Percentiles rank a stretch among this genome's conserved stretches.
Conservation (phyloP, 2,329 filamentous ascomycete species). For the Arthrobotrys entomopaga region DNA sequence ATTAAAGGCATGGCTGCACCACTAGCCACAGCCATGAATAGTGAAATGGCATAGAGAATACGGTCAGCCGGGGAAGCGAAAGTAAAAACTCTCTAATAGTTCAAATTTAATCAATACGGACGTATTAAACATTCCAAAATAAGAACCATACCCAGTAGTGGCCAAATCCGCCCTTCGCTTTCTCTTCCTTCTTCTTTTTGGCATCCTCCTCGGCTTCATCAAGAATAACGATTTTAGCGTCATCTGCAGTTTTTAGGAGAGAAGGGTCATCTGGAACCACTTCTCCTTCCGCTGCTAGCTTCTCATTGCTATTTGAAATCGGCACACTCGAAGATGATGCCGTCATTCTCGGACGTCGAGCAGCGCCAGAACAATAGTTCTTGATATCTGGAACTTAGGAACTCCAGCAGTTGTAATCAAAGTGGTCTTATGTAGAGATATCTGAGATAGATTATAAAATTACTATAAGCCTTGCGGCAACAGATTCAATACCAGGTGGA, state of each 20-base stretch:
- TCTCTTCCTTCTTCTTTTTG: conserved; percentile 35
- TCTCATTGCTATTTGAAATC: conserved; percentile 1
- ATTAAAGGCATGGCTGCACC: conserved; percentile 48
- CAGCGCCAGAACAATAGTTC: background rate
- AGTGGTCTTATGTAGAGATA: too few species aligned
- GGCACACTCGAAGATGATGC: conserved; percentile 10
- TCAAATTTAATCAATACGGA: background rate
- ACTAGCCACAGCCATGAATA: conserved; percentile 40
- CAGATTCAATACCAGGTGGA: background rate
- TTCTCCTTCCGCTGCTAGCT: conserved; percentile 11
- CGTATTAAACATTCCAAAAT: background rate
- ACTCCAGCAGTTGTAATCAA: too few species aligned
- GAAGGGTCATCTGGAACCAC: background rate
- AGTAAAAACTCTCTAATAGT: conserved; percentile 31
- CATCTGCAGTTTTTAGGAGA: conserved; percentile 9
- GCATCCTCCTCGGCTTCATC: conserved; percentile 40
- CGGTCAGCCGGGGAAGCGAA: conserved; percentile 29
- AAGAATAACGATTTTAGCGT: conserved; percentile 29
- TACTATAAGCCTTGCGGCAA: too few species aligned
- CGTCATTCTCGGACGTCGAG: conserved; percentile 26
- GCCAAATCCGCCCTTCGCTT: conserved; percentile 39
- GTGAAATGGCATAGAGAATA: conserved; percentile 24
- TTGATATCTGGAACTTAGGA: too few species aligned
- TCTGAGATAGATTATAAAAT: too few species aligned
- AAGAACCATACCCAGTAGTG: conserved; percentile 28